phyloP scores from a whole-genome alignment of 2,329 filamentous ascomycete genomes.

The Colletotrichum abscissum region DNA sequence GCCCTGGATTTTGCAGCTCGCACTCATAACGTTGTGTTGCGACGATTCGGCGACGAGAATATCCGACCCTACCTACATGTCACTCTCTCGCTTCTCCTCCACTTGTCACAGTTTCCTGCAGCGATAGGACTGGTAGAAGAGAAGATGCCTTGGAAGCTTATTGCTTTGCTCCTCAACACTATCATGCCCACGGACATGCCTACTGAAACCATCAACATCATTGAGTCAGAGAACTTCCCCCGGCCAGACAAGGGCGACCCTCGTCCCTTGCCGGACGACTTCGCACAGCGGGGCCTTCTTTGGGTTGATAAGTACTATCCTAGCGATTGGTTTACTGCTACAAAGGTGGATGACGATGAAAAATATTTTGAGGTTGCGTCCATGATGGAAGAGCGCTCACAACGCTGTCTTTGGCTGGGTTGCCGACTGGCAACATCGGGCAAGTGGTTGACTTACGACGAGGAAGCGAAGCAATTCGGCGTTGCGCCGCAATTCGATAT shows the following conservation, averaged over 20 bases:
- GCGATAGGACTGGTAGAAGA: constrained; percentile 57
- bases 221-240: constrained; percentile 58
- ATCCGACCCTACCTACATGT: constrained; percentile 70
- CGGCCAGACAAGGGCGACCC: constrained; percentile 53
- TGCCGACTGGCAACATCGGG: constrained; percentile 55
- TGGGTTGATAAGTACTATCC: constrained; percentile 72
- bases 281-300: constrained; percentile 70
- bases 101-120: constrained; percentile 52
- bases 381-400: constrained; percentile 66
- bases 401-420: constrained; percentile 70
- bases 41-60: neutral
- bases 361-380: constrained; percentile 71
- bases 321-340: constrained; percentile 65
- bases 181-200: constrained; percentile 37
- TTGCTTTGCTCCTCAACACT: constrained; percentile 55
- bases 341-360: constrained; percentile 73
- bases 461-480: constrained; percentile 49
- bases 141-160: constrained; percentile 64
- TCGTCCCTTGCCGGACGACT: constrained; percentile 76
- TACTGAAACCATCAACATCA: constrained; percentile 34
- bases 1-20: constrained; percentile 60
- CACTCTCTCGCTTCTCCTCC: constrained; percentile 67
- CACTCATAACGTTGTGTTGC: neutral
- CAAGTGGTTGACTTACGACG: constrained; percentile 60
- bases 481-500: constrained; percentile 51